Base-by-base conservation (phyloP, 306 rosid genomes). In the Biancaea sappan region DNA sequence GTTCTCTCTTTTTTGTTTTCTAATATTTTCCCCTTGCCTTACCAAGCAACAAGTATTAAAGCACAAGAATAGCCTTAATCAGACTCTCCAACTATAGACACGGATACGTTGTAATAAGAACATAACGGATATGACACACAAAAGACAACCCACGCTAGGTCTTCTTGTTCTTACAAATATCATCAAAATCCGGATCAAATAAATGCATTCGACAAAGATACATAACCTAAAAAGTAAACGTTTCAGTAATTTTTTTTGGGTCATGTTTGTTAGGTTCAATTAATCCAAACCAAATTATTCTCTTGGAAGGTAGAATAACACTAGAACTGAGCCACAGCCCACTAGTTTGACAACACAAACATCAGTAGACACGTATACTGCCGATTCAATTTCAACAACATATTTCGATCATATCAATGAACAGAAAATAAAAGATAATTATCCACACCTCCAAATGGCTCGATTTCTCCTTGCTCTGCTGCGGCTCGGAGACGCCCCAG, bases 401-500 rank as follows among this genome's bases (percentile, higher is more conserved):
- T 9, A 32, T 10, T 66, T 26, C 22, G 2, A 37, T 63, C 52
- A 26, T 16, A 44, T 15, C 56, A 26, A 15, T 43, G 76, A 72
- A 86, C 89, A 10, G 85, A 84, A 62, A 84, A 89, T 46, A 84
- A 89, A 40, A 16, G 72, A 47, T 15, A 44, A 26, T 8, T 8
- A 62, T 26, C 4, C 68, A 25, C 26, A 93, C 98, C 97, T 93
- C 92, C 28, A 82, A 79, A 75, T 63, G 68, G n/a, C 51, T 77
- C 0, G 66, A 83, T 46, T 69, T 85, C 32, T 78, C 91, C 77
- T 87, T 79, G 62, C 64, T 83, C 44, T 61, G 86, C 1, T 80
- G 85, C 19, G 89, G 62, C 69, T 89, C 93, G 0, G 91, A 37
- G 35, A 51, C 77, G 38, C 77, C 76, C 96, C 93, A 90, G 8